Percentiles rank a stretch among this genome's conserved stretches.
Evolutionary conservation across 2,329 filamentous ascomycete genomes (phyloP).

Genomic region (Colletotrichum phormii): DNA sequence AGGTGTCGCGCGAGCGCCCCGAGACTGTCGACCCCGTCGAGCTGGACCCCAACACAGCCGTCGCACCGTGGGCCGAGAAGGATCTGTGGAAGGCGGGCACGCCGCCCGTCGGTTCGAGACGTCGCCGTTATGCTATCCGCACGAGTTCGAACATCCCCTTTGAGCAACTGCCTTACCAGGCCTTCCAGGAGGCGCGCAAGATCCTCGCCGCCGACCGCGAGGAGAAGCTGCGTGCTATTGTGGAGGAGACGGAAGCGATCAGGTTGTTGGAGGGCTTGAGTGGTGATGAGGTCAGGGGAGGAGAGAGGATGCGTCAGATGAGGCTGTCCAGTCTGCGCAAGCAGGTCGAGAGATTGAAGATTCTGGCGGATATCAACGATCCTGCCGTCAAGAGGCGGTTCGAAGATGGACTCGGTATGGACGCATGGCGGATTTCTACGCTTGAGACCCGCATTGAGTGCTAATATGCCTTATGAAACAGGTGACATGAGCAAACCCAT

Average conservation of each 20-base stretch:
- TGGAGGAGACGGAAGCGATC: slow-evolving; percentile 75
- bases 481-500: slow-evolving; percentile 97
- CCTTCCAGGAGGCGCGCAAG: slow-evolving; percentile 95
- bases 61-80: slow-evolving; percentile 72
- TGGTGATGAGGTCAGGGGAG: slow-evolving; percentile 68
- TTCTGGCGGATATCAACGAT: slow-evolving; percentile 94
- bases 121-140: slow-evolving; percentile 80
- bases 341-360: slow-evolving; percentile 83
- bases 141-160: slow-evolving; percentile 80
- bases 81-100: slow-evolving; percentile 76
- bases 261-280: slow-evolving; percentile 71
- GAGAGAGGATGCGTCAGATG: slow-evolving; percentile 73
- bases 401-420: slow-evolving; percentile 87
- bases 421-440: slow-evolving; percentile 1
- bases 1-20: slow-evolving; percentile 36
- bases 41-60: slow-evolving; percentile 77
- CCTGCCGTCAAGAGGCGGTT: slow-evolving; percentile 93
- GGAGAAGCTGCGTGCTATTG: slow-evolving; percentile 82
- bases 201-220: slow-evolving; percentile 82
- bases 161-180: slow-evolving; percentile 95
- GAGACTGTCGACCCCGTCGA: slow-evolving; percentile 50
- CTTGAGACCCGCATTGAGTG: slow-evolving; percentile 1
- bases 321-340: slow-evolving; percentile 77
- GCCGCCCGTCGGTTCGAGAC: slow-evolving; percentile 83
- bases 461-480: slow-evolving; percentile 49